Conservation (phyloP, 768 basidiomycete species). For the Pleurotus tuoliensis region DNA sequence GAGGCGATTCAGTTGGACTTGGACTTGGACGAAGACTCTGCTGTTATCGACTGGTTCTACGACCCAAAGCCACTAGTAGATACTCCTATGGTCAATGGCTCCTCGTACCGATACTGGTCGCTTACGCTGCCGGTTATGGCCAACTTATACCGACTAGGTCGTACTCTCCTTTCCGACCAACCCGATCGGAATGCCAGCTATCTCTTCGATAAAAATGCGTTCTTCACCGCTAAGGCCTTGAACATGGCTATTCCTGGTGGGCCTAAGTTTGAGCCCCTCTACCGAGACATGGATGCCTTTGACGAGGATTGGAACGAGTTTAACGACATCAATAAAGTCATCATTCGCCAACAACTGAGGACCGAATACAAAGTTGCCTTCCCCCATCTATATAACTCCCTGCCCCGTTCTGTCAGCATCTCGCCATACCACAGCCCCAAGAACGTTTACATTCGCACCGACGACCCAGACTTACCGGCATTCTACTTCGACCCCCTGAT, state of each 20-base stretch:
- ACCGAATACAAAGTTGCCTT: constrained; percentile 99
- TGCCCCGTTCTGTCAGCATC: constrained; percentile 91
- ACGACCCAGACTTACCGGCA: constrained; percentile 98
- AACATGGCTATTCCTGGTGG: constrained; percentile 98
- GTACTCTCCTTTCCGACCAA: constrained; percentile 90
- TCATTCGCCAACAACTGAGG: constrained; percentile 97
- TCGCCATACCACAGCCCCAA: constrained; percentile 91
- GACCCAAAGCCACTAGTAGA: constrained; percentile 93
- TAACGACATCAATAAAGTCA: constrained; percentile 99
- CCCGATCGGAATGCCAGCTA: constrained; percentile 89
- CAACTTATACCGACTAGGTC: constrained; percentile 91
- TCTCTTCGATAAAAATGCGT: constrained; percentile 95
- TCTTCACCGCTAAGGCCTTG: constrained; percentile 97
- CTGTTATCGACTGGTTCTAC: constrained; percentile 98
- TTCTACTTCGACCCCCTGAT: constrained; percentile 99
- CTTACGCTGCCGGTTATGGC: constrained; percentile 94
- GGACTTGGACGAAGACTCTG: constrained; percentile 85
- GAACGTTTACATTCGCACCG: constrained; percentile 98
- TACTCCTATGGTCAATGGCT: constrained; percentile 85
- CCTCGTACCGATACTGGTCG: constrained; percentile 92
- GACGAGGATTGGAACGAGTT: constrained; percentile 99
- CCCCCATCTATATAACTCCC: constrained; percentile 97
- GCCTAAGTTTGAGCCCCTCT: constrained; percentile 96
- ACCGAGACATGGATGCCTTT: constrained; percentile 94
- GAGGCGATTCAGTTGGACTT: constrained; percentile 97